Evolutionary conservation across 352 stramenopile genomes (phyloP), one percentile per base, ranked within the genome.

Genomic region (Thalassiosira exigua): DNA sequence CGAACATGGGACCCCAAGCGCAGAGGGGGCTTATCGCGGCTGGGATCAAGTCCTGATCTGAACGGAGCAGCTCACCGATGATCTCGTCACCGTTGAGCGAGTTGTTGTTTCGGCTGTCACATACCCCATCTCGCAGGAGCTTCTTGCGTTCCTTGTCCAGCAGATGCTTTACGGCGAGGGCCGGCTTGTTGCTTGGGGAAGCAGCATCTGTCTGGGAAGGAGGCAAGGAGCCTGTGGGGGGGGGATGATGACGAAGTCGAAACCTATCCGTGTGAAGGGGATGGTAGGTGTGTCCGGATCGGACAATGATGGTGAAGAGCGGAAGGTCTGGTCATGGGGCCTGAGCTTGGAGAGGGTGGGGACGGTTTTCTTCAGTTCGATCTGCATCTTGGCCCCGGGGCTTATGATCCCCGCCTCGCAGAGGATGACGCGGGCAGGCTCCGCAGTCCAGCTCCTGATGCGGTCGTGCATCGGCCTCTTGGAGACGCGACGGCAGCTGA

Each of bases 401-500:
- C 7, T 14, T 14, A 44, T 7, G 36, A 44, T 44, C 7, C 36
- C 36, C 36, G 36, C 36, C 7, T 7, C 14, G 36, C 36, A 14
- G 36, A 44, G 36, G 36, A 44, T 7, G 36, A 14, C 14, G 7
- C 14, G 36, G 36, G 36, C 36, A 7, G 36, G 36, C 7, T 44
- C 36, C 36, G 7, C 14, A 14, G 36, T 44, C 14, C 36, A 7
- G 14, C 14, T 14, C 36, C 36, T 7, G 53, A 44, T 62, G 4
- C 53, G 32, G 26, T 62, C 24, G 19, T 62, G 53, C 27, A 44
- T 62, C 4, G 2, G 2, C 27, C 3, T 44, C 26, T 62, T 62
- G 2, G 27, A 62, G 2, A 62, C 53, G 2, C 27, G 2, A 9
- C 27, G 53, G 24, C 27, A 62, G 53, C 53, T 44, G 24, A 62